Evolutionary conservation across 1,139 yeast species (phyloP).

Genomic region (Protomyces pachydermus): DNA sequence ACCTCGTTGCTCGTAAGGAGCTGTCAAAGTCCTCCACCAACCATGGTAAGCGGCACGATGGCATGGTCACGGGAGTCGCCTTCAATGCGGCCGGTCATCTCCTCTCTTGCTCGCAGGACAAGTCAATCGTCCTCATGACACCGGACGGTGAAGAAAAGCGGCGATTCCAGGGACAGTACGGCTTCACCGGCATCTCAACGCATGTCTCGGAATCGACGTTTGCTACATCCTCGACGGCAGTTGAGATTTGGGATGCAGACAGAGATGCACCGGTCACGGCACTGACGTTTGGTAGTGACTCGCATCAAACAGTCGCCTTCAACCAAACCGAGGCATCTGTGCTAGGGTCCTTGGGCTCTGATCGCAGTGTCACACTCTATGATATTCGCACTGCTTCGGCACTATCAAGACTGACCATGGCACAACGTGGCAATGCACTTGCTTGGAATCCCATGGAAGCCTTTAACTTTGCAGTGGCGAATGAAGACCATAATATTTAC

Average conservation of each 20-base stretch:
- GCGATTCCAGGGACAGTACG: constrained; percentile 77
- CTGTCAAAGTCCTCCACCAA: constrained; percentile 40
- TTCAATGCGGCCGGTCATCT: constrained; percentile 67
- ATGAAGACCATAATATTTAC: constrained; percentile 92
- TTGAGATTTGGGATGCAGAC: constrained; percentile 83
- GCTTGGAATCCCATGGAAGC: constrained; percentile 99
- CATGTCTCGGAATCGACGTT: constrained; percentile 69
- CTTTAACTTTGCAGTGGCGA: constrained; percentile 82
- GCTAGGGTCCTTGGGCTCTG: constrained; percentile 87
- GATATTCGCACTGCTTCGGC: constrained; percentile 92
- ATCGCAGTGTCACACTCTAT: constrained; percentile 81
- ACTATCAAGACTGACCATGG: constrained; percentile 78
- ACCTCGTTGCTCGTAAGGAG: constrained; percentile 68
- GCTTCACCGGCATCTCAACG: constrained; percentile 81
- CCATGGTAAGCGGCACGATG: constrained; percentile 83
- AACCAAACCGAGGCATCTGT: constrained; percentile 87
- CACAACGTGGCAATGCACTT: constrained; percentile 73
- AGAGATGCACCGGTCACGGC: constrained; percentile 72
- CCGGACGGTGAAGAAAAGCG: constrained; percentile 43
- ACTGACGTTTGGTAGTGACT: constrained; percentile 95
- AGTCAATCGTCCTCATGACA: constrained; percentile 81
- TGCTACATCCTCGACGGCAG: constrained; percentile 87
- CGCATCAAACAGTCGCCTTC: constrained; percentile 72
- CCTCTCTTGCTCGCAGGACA: constrained; percentile 87
- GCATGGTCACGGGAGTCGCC: constrained; percentile 79